phyloP scores from a whole-genome alignment of 495 filamentous ascomycete species.

The Xylaria sp. region DNA sequence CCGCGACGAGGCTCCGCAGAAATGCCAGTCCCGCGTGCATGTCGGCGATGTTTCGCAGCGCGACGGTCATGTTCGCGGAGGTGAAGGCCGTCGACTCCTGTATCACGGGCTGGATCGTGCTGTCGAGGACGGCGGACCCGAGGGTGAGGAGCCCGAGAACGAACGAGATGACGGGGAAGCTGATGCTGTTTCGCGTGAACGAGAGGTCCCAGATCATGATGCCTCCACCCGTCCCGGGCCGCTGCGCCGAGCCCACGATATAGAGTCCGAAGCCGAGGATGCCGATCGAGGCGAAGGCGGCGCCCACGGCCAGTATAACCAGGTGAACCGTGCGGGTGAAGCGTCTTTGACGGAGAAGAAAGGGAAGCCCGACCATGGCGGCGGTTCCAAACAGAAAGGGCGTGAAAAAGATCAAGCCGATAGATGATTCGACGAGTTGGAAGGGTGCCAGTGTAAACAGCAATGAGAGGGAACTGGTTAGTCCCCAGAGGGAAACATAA shows the following conservation, averaged over 20 bases:
- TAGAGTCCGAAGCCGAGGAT: constrained; percentile 52
- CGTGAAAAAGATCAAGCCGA: constrained; percentile 53
- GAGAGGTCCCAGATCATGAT: constrained; percentile 36
- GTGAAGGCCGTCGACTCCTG: constrained; percentile 51
- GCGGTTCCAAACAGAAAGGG: constrained; percentile 48
- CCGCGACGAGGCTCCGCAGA: constrained; percentile 44
- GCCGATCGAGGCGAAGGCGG: constrained; percentile 47
- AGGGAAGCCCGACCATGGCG: constrained; percentile 35
- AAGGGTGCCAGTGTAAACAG: constrained; percentile 52
- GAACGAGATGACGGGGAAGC: constrained; percentile 48
- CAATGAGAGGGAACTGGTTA: constrained; percentile 51
- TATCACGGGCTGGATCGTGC: constrained; percentile 46
- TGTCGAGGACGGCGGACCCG: constrained; percentile 42
- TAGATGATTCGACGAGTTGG: constrained; percentile 42
- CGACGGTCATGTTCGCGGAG: constrained; percentile 45
- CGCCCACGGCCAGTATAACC: constrained; percentile 41
- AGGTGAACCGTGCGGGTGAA: constrained; percentile 43
- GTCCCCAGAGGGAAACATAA: constrained; percentile 50
- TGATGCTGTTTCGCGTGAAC: constrained; percentile 39
- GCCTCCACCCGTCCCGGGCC: constrained; percentile 24
- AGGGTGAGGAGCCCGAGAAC: constrained; percentile 50
- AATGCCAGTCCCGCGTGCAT: constrained; percentile 48
- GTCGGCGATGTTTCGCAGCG: constrained; percentile 49
- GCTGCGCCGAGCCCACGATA: constrained; percentile 45
- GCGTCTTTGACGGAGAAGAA: constrained; percentile 28